A percentile compares a stretch with the other conserved stretches of the same genome.
Evolutionary conservation across 1,284 basidiomycete genomes (phyloP).

Genomic region (Porodaedalea pini): DNA sequence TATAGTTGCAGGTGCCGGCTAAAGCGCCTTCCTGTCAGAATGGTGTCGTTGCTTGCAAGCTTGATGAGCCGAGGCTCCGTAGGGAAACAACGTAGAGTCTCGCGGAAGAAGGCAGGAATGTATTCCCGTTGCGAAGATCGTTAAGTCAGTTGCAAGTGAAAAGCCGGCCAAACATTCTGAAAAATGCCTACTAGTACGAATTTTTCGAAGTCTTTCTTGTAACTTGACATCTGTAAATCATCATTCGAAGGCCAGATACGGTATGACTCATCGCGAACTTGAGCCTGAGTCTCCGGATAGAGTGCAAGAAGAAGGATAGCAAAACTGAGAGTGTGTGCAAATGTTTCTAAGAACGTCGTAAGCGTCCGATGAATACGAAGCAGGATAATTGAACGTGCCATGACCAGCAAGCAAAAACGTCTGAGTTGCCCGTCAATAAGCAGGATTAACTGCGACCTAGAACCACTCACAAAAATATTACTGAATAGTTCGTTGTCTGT

Average conservation of each 20-base stretch:
- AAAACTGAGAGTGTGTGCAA: constrained; percentile 34
- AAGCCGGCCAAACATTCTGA: background rate
- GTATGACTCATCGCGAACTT: constrained; percentile 30
- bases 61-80: constrained; percentile 39
- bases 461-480: constrained; percentile 15
- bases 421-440: background rate
- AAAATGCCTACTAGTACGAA: constrained; percentile 24
- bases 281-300: constrained; percentile 34
- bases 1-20: background rate
- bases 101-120: constrained; percentile 33
- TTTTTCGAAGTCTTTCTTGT: constrained; percentile 26
- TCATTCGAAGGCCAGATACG: constrained; percentile 23
- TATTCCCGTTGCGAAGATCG: constrained; percentile 18
- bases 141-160: background rate
- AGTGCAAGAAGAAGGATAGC: constrained; percentile 33
- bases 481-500: constrained; percentile 14
- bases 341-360: constrained; percentile 27
- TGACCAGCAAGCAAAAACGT: constrained; percentile 11
- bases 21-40: constrained; percentile 36
- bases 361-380: background rate
- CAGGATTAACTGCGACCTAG: background rate
- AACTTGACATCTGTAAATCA: constrained; percentile 7
- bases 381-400: background rate
- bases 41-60: constrained; percentile 33
- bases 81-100: constrained; percentile 36